Evolutionary conservation across 2,329 filamentous ascomycete species (phyloP), one percentile per base, ranked within the genome.

Genomic region (Phialocephala sp.): DNA sequence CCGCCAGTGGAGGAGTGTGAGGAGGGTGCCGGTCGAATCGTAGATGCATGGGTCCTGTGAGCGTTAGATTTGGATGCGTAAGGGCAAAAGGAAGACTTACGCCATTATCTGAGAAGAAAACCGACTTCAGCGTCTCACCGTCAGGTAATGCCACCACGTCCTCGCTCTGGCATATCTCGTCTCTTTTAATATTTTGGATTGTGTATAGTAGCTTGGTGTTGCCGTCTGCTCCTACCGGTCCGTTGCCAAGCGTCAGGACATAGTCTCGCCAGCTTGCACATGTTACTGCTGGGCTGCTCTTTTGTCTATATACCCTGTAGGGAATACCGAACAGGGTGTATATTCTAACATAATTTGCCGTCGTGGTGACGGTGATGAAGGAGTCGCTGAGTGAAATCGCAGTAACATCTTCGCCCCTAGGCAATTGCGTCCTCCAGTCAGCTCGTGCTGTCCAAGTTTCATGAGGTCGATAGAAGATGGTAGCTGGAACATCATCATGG

Each of bases 231-330:
- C 89, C 89, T 39, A 97, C 86, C 0, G 95, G 88, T 0, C 96
- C 96, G 73, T 99, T 99, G 62, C 94, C 94, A 71, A 99, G 87
- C 0, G 94, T 97, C 76, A 98, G 85, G n/a, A 99, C 90, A 77
- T 98, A 98, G 81, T 99, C 93, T 70, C 91, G 86, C 92, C 92
- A 98, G 72, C 93, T 94, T 0, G 93, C 93, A 75, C 95, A 99
- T 0, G 93, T 95, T 22, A 99, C 93, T 60, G 92, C 91, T 1
- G 94, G 94, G 2, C 87, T 88, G 78, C 91, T 94, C 81, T 98
- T 98, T 69, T 96, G 93, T 27, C 95, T 86, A 77, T 97, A 97
- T 1, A 99, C 89, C 59, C 91, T 89, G 71, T 93, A 91, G 0
- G 95, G 94, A 39, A 96, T 89, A 32, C 95, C 95, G 77, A 95